A percentile compares a stretch with the other conserved stretches of the same genome.
phyloP scores from a whole-genome alignment of 345 rosid species.

The Moricandia moricandioides region DNA sequence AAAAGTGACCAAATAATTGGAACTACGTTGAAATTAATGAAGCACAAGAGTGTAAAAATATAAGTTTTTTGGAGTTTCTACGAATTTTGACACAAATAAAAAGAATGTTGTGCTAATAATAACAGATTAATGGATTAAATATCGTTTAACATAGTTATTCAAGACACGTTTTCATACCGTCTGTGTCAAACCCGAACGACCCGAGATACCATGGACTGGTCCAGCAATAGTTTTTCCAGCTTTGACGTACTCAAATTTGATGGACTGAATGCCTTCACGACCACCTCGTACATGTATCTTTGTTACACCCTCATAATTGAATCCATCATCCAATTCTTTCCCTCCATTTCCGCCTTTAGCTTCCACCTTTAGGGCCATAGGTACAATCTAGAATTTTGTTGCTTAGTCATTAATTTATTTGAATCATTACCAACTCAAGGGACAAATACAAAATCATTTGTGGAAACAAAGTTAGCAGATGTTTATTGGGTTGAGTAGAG shows the following conservation, averaged over 20 bases:
- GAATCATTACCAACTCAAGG: neutral
- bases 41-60: too few species aligned
- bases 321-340: slow-evolving; percentile 23
- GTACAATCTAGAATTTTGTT: neutral
- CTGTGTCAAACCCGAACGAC: neutral
- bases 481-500: neutral
- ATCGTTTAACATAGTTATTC: too few species aligned
- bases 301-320: neutral
- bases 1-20: too few species aligned
- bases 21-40: too few species aligned
- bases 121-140: too few species aligned
- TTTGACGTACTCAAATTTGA: neutral
- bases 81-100: too few species aligned
- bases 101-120: too few species aligned
- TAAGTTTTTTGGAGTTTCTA: too few species aligned
- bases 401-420: neutral
- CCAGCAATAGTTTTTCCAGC: neutral
- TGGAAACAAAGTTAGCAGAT: neutral
- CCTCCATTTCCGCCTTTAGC: slow-evolving; percentile 35
- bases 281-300: neutral
- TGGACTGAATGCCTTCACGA: neutral
- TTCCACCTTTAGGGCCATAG: slow-evolving; percentile 4
- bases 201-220: neutral
- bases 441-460: neutral
- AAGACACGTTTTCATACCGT: neutral